These are phyloP conservation scores for Penicillium sp. DNA, from an alignment of 2,329 filamentous ascomycete species.

Conservation along the genomic window DNA sequence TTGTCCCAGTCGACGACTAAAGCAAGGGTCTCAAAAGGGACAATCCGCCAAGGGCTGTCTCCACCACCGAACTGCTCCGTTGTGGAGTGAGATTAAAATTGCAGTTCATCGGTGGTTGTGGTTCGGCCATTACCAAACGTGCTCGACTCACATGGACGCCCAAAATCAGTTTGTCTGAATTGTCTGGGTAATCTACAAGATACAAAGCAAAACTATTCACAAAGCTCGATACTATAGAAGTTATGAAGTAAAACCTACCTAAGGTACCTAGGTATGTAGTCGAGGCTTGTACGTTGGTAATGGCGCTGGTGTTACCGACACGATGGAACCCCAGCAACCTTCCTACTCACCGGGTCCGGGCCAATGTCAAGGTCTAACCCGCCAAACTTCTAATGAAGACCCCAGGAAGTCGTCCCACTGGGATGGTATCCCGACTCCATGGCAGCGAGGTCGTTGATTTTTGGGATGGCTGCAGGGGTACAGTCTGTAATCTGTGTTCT, in stretches of 20 bases:
- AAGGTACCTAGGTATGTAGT: background rate
- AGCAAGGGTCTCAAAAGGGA: constrained; percentile 2
- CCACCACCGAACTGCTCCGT: background rate
- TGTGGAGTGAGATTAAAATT: background rate
- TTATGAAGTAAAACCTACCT: too few relatives aligned
- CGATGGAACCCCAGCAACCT: constrained; percentile 22
- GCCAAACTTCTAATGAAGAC: constrained; percentile 16
- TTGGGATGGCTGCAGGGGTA: constrained; percentile 11
- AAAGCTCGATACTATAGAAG: too few relatives aligned
- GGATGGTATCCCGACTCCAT: constrained; percentile 19
- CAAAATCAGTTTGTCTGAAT: too few relatives aligned
- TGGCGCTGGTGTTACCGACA: constrained; percentile 23
- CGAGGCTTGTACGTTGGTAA: constrained; percentile 11
- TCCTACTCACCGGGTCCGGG: constrained; percentile 23
- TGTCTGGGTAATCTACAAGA: too few relatives aligned
- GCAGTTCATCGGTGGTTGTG: background rate
- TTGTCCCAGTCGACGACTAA: background rate
- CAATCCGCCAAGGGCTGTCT: background rate
- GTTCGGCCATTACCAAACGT: background rate
- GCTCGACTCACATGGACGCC: background rate
- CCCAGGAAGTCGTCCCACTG: constrained; percentile 15
- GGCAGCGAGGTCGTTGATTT: constrained; percentile 15
- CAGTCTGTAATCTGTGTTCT: background rate
- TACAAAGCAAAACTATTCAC: background rate
- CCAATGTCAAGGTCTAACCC: constrained; percentile 16